phyloP scores from a whole-genome alignment of 495 filamentous ascomycete genomes.

The Penicillium robsamsonii region DNA sequence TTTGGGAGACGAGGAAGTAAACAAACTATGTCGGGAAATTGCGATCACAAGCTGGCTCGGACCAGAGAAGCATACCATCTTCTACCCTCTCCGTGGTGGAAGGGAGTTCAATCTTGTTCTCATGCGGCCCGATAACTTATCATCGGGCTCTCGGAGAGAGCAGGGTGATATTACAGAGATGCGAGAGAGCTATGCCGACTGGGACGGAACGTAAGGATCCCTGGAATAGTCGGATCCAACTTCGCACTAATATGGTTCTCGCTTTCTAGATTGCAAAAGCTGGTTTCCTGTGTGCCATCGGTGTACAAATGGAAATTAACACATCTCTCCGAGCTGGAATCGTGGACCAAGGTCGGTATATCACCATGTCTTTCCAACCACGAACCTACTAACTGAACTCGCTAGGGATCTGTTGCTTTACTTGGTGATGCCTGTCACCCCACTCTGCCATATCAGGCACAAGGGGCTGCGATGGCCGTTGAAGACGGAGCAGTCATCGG shows the following conservation, averaged over 20 bases:
- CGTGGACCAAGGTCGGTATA: slow-evolving; percentile 44
- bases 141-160: slow-evolving; percentile 18
- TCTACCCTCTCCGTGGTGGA: slow-evolving; percentile 53
- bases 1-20: slow-evolving; percentile 40
- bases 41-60: slow-evolving; percentile 41
- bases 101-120: slow-evolving; percentile 56
- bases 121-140: slow-evolving; percentile 61
- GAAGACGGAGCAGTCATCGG: slow-evolving; percentile 53
- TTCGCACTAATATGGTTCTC: background rate
- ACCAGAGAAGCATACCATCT: slow-evolving; percentile 54
- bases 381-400: background rate
- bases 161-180: slow-evolving; percentile 49
- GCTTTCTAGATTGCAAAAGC: slow-evolving; percentile 14
- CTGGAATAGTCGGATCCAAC: slow-evolving; percentile 27
- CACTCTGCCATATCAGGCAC: slow-evolving; percentile 65
- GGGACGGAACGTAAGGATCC: slow-evolving; percentile 49
- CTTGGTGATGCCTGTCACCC: slow-evolving; percentile 70
- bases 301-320: slow-evolving; percentile 57
- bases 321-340: slow-evolving; percentile 46
- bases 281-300: slow-evolving; percentile 19
- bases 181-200: slow-evolving; percentile 44
- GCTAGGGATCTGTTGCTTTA: slow-evolving; percentile 47
- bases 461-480: slow-evolving; percentile 58
- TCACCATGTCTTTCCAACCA: background rate
- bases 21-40: slow-evolving; percentile 24